Evolutionary conservation across 148 eudicot genomes (phyloP).

Genomic region (Agrostemma githago): DNA sequence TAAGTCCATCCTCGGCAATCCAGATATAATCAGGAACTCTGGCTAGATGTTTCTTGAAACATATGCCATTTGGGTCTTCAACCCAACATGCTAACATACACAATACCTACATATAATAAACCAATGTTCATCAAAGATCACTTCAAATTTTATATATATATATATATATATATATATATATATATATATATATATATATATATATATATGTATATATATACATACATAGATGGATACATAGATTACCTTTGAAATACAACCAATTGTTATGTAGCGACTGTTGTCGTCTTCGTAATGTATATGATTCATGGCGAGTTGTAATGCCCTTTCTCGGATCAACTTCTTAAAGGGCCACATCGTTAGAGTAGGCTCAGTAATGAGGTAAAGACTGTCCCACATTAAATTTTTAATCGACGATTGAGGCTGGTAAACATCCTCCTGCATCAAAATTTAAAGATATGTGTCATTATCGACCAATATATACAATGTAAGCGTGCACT

Average conservation of each 20-base stretch:
- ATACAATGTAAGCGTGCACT: not conserved
- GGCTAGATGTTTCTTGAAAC: constrained; percentile 31
- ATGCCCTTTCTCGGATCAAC: constrained; percentile 24
- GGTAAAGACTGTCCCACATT: constrained; percentile 26
- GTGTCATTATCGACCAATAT: too few relatives aligned
- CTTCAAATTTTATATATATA: too few relatives aligned
- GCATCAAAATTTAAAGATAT: too few relatives aligned
- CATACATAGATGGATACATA: too few relatives aligned
- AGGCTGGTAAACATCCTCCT: constrained; percentile 30
- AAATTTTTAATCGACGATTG: constrained; percentile 28
- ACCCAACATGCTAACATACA: constrained; percentile 35
- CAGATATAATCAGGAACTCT: constrained; percentile 29
- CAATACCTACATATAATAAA: constrained; percentile 9
- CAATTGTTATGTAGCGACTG: constrained; percentile 28
- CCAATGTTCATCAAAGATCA: too few relatives aligned
- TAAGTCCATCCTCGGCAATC: constrained; percentile 39
- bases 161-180: too few relatives aligned
- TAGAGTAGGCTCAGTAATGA: constrained; percentile 24
- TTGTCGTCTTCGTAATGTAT: constrained; percentile 32
- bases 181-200: too few relatives aligned
- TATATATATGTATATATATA: too few relatives aligned
- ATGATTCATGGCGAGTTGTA: constrained; percentile 25
- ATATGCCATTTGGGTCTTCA: constrained; percentile 25
- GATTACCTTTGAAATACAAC: constrained; percentile 33
- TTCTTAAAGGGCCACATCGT: constrained; percentile 30